Evolutionary conservation across 352 stramenopile species (phyloP).

Genomic region (Hyaloperonospora brassicae): DNA sequence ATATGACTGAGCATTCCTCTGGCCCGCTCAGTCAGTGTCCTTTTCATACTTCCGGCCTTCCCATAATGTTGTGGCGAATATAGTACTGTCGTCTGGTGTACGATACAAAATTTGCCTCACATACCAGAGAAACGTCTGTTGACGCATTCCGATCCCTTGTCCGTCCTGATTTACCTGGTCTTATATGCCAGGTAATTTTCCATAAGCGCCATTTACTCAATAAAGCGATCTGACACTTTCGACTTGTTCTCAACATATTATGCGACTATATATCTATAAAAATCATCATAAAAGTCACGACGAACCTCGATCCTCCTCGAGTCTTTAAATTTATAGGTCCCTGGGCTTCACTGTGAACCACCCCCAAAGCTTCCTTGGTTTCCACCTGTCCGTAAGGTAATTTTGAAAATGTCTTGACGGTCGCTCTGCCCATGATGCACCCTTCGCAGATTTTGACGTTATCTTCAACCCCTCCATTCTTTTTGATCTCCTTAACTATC

Average conservation of each 20-base stretch:
- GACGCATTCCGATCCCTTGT: too few species aligned
- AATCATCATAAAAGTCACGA: conserved; percentile 23
- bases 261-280: conserved; percentile 9
- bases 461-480: not conserved
- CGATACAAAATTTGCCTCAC: too few species aligned
- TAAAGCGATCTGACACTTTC: conserved; percentile 1
- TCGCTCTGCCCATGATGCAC: not conserved
- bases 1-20: too few species aligned
- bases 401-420: not conserved
- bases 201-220: not conserved
- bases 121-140: too few species aligned
- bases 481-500: too few species aligned
- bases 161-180: too few species aligned
- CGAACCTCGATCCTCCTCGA: conserved; percentile 1
- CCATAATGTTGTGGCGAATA: too few species aligned
- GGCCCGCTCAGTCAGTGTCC: too few species aligned
- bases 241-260: conserved; percentile 25
- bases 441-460: not conserved
- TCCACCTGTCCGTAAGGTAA: not conserved
- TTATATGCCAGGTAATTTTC: too few species aligned
- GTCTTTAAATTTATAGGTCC: conserved; percentile 6
- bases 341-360: conserved; percentile 1
- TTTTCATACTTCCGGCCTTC: too few species aligned
- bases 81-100: too few species aligned
- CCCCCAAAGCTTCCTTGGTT: not conserved